phyloP scores from a whole-genome alignment of 805 yeast species.

The Saturnispora besseyi region DNA sequence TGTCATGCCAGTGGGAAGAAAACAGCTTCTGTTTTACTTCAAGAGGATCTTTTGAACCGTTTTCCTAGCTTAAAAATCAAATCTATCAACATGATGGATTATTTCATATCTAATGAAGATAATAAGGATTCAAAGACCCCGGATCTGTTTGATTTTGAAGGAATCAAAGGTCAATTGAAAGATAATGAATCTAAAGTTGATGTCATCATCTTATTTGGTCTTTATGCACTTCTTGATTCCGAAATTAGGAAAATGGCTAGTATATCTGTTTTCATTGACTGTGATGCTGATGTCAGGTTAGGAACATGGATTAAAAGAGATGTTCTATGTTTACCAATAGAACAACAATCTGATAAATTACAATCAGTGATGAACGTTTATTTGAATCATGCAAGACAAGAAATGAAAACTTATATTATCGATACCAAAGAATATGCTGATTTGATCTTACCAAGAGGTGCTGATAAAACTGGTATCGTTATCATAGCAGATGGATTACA shows the following conservation, averaged over 20 bases:
- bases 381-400: conserved; percentile 49
- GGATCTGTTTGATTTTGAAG: conserved; percentile 33
- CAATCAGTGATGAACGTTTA: conserved; percentile 39
- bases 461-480: conserved; percentile 46
- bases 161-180: conserved; percentile 16
- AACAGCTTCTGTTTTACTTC: conserved; percentile 18
- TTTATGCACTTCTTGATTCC: conserved; percentile 66
- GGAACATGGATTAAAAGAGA: conserved; percentile 61
- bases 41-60: conserved; percentile 18
- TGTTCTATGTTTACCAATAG: conserved; percentile 11
- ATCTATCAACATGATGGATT: conserved; percentile 21
- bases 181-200: conserved; percentile 10
- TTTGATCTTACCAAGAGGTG: conserved; percentile 63
- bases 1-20: conserved; percentile 31
- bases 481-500: conserved; percentile 59
- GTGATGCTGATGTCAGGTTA: conserved; percentile 77
- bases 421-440: conserved; percentile 71
- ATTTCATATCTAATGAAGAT: not conserved
- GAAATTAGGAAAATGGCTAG: conserved; percentile 46
- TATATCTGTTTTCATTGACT: conserved; percentile 66
- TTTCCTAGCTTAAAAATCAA: conserved; percentile 13
- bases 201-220: conserved; percentile 57
- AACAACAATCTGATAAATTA: conserved; percentile 11
- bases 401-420: conserved; percentile 54
- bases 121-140: conserved; percentile 22